Evolutionary conservation across 352 stramenopile species (phyloP).

Genomic region (Pythium phragmitis): DNA sequence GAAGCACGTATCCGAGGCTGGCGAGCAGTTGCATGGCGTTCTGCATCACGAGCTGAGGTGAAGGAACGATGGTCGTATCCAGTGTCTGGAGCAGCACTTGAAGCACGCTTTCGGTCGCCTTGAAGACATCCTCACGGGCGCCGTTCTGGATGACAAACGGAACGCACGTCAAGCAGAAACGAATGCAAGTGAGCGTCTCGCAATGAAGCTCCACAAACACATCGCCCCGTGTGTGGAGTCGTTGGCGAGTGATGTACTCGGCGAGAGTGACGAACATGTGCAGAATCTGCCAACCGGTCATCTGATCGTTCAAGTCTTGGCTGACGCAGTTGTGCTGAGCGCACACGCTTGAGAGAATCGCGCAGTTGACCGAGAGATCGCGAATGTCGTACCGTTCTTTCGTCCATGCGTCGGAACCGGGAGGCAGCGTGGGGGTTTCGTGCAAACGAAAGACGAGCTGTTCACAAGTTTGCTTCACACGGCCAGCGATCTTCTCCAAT

Average conservation of each 20-base stretch:
- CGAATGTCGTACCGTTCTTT: conserved; percentile 28
- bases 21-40: conserved; percentile 34
- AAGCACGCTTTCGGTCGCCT: conserved; percentile 27
- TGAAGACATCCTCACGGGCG: conserved; percentile 24
- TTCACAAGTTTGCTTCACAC: conserved; percentile 22
- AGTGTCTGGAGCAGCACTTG: conserved; percentile 32
- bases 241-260: conserved; percentile 30
- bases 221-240: conserved; percentile 28
- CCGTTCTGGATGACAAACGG: conserved; percentile 30
- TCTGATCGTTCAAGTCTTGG: conserved; percentile 26
- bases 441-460: conserved; percentile 24
- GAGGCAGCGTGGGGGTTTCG: conserved; percentile 22
- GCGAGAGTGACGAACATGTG: conserved; percentile 30
- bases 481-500: conserved; percentile 20
- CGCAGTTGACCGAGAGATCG: conserved; percentile 31
- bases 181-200: conserved; percentile 25
- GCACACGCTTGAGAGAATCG: conserved; percentile 32
- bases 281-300: conserved; percentile 31
- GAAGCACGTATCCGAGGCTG: conserved; percentile 32
- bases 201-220: conserved; percentile 29
- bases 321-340: conserved; percentile 34
- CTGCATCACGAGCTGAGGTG: conserved; percentile 32
- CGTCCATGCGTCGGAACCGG: conserved; percentile 21
- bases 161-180: conserved; percentile 31
- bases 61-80: conserved; percentile 37